Evolutionary conservation across 768 basidiomycete species (phyloP).

Genomic region (Lentinula edodes): DNA sequence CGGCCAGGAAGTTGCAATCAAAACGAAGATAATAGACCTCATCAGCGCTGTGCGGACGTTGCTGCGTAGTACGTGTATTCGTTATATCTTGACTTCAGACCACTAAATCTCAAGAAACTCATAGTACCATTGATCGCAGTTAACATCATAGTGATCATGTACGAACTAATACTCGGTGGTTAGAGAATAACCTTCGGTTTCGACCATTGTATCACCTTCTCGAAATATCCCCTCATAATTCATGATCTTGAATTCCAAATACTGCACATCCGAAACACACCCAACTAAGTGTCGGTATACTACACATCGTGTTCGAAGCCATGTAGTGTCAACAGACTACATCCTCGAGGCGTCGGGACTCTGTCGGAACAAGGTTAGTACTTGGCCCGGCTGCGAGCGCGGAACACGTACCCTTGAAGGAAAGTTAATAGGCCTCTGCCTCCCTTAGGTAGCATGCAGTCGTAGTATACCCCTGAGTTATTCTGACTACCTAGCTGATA

Average conservation of each 20-base stretch:
- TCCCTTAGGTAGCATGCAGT: constrained; percentile 29
- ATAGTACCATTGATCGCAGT: constrained; percentile 87
- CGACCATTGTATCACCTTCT: not conserved
- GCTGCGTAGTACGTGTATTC: constrained; percentile 81
- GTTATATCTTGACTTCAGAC: constrained; percentile 9
- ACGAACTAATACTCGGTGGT: constrained; percentile 47
- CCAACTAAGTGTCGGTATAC: not conserved
- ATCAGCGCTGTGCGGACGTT: constrained; percentile 94
- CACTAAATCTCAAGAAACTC: constrained; percentile 5
- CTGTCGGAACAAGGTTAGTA: constrained; percentile 15
- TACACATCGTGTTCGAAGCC: constrained; percentile 26
- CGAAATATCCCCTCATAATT: not conserved
- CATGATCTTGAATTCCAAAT: not conserved
- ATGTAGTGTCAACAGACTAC: constrained; percentile 37
- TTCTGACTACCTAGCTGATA: constrained; percentile 38
- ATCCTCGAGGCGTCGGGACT: constrained; percentile 30
- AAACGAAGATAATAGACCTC: constrained; percentile 83
- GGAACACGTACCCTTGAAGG: constrained; percentile 34
- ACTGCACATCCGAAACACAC: no score
- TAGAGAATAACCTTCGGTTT: not conserved
- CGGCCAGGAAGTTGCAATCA: constrained; percentile 64
- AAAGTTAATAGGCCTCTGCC: constrained; percentile 46
- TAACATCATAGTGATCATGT: constrained; percentile 83
- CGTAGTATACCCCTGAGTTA: constrained; percentile 42
- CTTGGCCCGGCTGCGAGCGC: constrained; percentile 1